phyloP scores from a whole-genome alignment of 164 flowering plant species.

The Taxillus chinensis region DNA sequence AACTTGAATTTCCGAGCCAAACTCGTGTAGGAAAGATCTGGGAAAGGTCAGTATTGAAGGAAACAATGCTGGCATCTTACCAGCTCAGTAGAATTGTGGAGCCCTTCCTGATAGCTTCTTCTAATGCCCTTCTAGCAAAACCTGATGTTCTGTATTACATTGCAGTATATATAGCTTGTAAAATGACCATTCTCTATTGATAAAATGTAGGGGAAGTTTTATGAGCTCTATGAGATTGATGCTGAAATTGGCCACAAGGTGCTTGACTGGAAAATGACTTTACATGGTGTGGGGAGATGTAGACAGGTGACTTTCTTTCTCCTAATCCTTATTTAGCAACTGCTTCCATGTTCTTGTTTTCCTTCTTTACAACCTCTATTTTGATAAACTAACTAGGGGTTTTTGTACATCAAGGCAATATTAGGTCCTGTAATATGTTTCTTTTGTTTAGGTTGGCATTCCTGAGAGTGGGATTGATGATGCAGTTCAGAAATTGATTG shows the following conservation, averaged over 20 bases:
- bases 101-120: no score
- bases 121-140: no score
- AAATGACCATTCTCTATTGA: neutral
- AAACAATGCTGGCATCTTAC: no score
- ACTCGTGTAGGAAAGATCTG: no score
- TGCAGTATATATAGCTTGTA: no score
- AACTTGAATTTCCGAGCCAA: no score
- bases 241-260: slow-evolving; percentile 96
- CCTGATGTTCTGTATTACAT: no score
- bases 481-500: slow-evolving; percentile 86
- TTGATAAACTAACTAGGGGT: neutral
- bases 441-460: slow-evolving; percentile 70
- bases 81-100: no score
- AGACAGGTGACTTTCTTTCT: slow-evolving; percentile 50
- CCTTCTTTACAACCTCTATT: neutral
- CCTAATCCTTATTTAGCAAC: neutral
- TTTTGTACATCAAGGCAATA: neutral
- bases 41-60: no score
- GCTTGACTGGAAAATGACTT: slow-evolving; percentile 92
- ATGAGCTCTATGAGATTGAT: slow-evolving; percentile 94
- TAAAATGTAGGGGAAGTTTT: slow-evolving; percentile 68
- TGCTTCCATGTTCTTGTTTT: neutral
- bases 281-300: slow-evolving; percentile 93
- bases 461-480: slow-evolving; percentile 96
- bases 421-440: neutral